A percentile compares a stretch with the other conserved stretches of the same genome.
Evolutionary conservation across 1,284 basidiomycete species (phyloP).

Genomic region (Pseudozyma flocculosa): DNA sequence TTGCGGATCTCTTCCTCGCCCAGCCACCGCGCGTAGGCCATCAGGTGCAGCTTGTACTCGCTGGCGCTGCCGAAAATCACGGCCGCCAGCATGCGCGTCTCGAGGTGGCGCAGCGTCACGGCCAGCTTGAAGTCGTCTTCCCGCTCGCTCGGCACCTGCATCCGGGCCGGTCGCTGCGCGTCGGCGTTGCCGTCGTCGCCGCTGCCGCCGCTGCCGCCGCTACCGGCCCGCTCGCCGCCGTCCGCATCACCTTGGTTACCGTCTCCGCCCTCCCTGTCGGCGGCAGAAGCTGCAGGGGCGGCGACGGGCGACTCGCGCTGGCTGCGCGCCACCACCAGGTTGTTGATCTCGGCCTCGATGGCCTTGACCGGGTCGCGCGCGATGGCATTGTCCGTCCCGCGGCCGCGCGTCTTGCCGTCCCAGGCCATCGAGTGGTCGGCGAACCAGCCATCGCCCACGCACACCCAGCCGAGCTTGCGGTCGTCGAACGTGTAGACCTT

Average conservation of each 20-base stretch:
- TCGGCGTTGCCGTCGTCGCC: background rate
- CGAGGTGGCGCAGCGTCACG: conserved; percentile 49
- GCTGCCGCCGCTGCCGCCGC: background rate
- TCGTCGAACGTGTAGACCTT: conserved; percentile 49
- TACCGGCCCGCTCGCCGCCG: conserved; percentile 7
- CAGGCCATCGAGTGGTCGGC: conserved; percentile 47
- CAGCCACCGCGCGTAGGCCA: conserved; percentile 44
- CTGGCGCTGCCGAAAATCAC: conserved; percentile 43
- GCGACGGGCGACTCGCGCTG: background rate
- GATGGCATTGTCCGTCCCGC: conserved; percentile 24
- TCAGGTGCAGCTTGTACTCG: conserved; percentile 48
- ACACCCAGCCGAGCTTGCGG: conserved; percentile 36
- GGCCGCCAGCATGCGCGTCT: conserved; percentile 50
- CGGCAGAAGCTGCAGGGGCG: background rate
- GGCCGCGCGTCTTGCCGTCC: conserved; percentile 42
- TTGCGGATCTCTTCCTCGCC: conserved; percentile 51
- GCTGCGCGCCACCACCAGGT: conserved; percentile 30
- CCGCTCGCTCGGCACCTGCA: conserved; percentile 32
- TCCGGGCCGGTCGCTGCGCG: conserved; percentile 6
- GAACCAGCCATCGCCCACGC: conserved; percentile 45
- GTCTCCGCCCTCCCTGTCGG: background rate
- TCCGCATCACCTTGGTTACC: conserved; percentile 27
- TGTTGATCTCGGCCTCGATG: conserved; percentile 49
- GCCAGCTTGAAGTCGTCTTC: conserved; percentile 38
- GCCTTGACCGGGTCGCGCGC: conserved; percentile 42